Evolutionary conservation across 495 filamentous ascomycete genomes (phyloP), one percentile per base, ranked within the genome.

Genomic region (Tuber umbilicatum): DNA sequence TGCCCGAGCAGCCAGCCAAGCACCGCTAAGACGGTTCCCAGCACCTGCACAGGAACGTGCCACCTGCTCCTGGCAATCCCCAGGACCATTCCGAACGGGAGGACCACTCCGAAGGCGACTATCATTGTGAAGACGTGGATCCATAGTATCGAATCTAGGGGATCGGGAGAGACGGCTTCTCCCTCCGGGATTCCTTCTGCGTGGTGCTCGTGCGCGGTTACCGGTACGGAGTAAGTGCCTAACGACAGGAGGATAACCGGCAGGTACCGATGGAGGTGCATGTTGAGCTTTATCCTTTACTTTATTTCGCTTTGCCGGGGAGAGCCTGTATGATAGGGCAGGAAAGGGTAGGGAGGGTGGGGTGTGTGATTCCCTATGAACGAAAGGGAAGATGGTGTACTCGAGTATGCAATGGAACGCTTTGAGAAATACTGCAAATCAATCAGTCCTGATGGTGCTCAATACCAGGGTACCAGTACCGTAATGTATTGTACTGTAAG

Each of bases 81-180:
- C 17, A 98, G 86, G 45, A 99, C 94, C 94, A 99, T 97, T 69
- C 96, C 95, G 35, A 93, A 85, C 14, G 95, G 95, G 80, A 98
- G 97, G 60, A 98, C 87, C 69, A 98, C 84, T 72, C 95, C 95
- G 87, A 96, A 98, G 39, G 93, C 87, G 40, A 93, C 78, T 74
- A 90, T 90, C 87, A 97, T 94, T n/a, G 96, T 81, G 73, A 96
- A 87, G 79, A 99, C 97, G 83, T 99, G 95, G 41, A 90, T 85
- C 95, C 94, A 99, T 90, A 99, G 83, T 80, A 88, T 95, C 70
- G 89, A 86, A 79, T 97, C 94, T 78, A 99, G 89, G 0, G 95
- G 94, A 45, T 99, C 94, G 23, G 84, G 81, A n/a, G 93, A 95
- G 77, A 95, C 85, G 40, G 86, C 84, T 73, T 89, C 81, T 72